These are phyloP conservation scores for Barbatosphaeria neglecta DNA, from an alignment of 495 filamentous ascomycete genomes.

Conservation along the genomic window DNA sequence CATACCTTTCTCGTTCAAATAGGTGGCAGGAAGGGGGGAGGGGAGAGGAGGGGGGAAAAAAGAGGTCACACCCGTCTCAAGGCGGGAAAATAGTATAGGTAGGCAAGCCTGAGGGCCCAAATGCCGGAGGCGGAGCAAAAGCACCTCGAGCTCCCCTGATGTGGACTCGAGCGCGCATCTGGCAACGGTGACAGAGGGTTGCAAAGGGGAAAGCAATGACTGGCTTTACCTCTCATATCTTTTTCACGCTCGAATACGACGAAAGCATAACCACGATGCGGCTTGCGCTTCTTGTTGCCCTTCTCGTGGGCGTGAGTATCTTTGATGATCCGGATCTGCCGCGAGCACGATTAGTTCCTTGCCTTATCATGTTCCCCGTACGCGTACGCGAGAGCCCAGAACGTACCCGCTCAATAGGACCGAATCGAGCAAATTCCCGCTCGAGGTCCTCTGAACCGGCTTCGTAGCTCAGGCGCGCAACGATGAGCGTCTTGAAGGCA, in stretches of 20 bases:
- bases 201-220: slow-evolving; percentile 21
- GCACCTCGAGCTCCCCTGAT: slow-evolving; percentile 1
- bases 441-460: slow-evolving; percentile 82
- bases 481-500: slow-evolving; percentile 89
- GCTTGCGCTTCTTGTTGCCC: slow-evolving; percentile 69
- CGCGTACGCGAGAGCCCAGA: too few species aligned
- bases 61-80: too few species aligned
- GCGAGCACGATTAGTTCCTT: slow-evolving; percentile 6
- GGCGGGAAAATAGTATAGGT: too few species aligned
- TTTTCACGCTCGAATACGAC: slow-evolving; percentile 95
- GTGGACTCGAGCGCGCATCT: slow-evolving; percentile 2
- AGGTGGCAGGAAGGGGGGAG: slow-evolving; percentile 7
- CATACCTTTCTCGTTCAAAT: slow-evolving; percentile 24
- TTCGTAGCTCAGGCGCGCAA: slow-evolving; percentile 80
- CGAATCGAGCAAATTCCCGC: slow-evolving; percentile 87
- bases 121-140: slow-evolving; percentile 19
- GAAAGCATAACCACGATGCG: slow-evolving; percentile 87
- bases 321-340: slow-evolving; percentile 75
- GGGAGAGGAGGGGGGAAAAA: slow-evolving; percentile 5
- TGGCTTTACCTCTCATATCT: slow-evolving; percentile 93
- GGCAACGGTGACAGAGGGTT: background rate
- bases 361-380: too few species aligned
- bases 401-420: slow-evolving; percentile 83
- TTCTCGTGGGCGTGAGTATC: slow-evolving; percentile 55
- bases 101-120: slow-evolving; percentile 48